phyloP scores from a whole-genome alignment of 352 stramenopile species.

The Aphanomyces cochlioides region DNA sequence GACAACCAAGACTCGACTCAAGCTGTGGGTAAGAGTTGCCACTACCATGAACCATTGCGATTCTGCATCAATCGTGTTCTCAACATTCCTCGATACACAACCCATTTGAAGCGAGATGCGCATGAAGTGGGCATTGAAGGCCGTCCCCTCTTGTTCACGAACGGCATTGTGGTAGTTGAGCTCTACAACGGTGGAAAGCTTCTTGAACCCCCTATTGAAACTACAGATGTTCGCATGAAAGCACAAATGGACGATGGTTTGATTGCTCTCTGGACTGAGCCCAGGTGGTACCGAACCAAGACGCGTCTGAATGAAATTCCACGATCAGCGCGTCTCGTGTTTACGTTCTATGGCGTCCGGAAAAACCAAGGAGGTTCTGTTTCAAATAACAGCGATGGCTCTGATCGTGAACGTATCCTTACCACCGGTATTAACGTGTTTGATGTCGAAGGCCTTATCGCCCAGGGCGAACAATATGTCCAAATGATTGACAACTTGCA shows the following conservation, averaged over 20 bases:
- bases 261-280: slow-evolving; percentile 69
- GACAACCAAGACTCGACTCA: neutral
- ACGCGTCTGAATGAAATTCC: slow-evolving; percentile 65
- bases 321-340: slow-evolving; percentile 67
- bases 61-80: slow-evolving; percentile 74
- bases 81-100: slow-evolving; percentile 75
- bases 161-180: slow-evolving; percentile 69
- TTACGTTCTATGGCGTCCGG: slow-evolving; percentile 70
- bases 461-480: slow-evolving; percentile 65
- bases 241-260: slow-evolving; percentile 67
- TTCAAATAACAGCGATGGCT: slow-evolving; percentile 37
- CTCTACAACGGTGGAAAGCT: slow-evolving; percentile 71
- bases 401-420: slow-evolving; percentile 63
- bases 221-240: slow-evolving; percentile 60
- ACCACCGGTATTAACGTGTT: slow-evolving; percentile 80
- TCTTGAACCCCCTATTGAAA: slow-evolving; percentile 69
- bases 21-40: slow-evolving; percentile 22
- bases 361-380: slow-evolving; percentile 35
- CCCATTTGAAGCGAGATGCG: slow-evolving; percentile 56
- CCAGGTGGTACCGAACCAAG: slow-evolving; percentile 75
- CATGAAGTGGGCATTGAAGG: slow-evolving; percentile 56
- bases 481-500: slow-evolving; percentile 82
- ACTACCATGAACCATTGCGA: slow-evolving; percentile 59
- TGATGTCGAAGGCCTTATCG: slow-evolving; percentile 64
- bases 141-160: slow-evolving; percentile 53